Conservation (phyloP, 345 rosid species). For the Heritiera fomes region DNA sequence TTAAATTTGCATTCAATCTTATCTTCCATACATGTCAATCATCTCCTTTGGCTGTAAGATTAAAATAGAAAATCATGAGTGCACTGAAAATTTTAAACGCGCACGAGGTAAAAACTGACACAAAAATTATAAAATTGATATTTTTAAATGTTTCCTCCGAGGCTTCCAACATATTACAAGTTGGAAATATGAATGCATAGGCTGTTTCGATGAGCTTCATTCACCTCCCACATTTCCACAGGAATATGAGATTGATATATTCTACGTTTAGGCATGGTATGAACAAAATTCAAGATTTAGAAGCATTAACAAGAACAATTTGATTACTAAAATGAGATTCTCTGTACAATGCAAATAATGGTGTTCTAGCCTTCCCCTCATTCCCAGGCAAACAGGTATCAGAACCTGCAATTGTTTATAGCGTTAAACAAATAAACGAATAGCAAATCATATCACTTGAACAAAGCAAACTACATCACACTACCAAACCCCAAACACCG, state of each 20-base stretch:
- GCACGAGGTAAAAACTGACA: too few relatives aligned
- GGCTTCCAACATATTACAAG: too few relatives aligned
- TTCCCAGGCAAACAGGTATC: slow-evolving; percentile 1
- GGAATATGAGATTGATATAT: not conserved
- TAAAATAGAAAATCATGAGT: too few relatives aligned
- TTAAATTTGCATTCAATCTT: too few relatives aligned
- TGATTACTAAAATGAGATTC: slow-evolving; percentile 16
- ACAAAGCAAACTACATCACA: not conserved
- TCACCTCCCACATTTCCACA: not conserved
- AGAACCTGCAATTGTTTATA: slow-evolving; percentile 1
- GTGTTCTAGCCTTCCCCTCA: slow-evolving; percentile 13
- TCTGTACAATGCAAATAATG: slow-evolving; percentile 33
- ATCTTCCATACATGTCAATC: too few relatives aligned
- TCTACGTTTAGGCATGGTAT: not conserved
- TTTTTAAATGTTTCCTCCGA: too few relatives aligned
- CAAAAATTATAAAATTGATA: too few relatives aligned
- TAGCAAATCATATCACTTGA: not conserved
- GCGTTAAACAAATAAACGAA: slow-evolving; percentile 16
- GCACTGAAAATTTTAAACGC: too few relatives aligned
- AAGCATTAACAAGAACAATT: slow-evolving; percentile 16
- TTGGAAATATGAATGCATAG: too few relatives aligned
- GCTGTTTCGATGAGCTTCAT: too few relatives aligned
- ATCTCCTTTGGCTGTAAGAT: too few relatives aligned
- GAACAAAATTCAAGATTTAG: not conserved
- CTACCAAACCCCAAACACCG: not conserved